A percentile compares a stretch with the other conserved stretches of the same genome.
phyloP scores from a whole-genome alignment of 164 flowering plant genomes.

The Euptelea pleiosperma region DNA sequence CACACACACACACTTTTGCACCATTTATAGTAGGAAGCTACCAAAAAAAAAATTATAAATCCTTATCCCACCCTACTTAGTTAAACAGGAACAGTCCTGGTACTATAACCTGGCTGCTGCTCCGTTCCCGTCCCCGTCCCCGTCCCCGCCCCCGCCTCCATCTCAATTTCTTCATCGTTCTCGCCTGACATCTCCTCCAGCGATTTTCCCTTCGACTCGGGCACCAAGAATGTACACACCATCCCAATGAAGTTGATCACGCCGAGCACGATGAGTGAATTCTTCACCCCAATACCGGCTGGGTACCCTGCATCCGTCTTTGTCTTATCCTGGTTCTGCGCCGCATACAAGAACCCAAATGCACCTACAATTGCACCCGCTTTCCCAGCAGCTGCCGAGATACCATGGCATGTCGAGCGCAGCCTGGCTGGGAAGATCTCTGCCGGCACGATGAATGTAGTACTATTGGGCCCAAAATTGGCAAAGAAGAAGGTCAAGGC shows the following conservation, averaged over 20 bases:
- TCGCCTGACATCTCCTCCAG: conserved; percentile 42
- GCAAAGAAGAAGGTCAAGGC: conserved; percentile 40
- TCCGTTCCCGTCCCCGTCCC: too few relatives aligned
- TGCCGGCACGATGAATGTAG: conserved; percentile 42
- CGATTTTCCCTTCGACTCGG: conserved; percentile 42
- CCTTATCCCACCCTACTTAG: too few relatives aligned
- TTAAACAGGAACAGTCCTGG: neutral
- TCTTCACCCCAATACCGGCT: conserved; percentile 39
- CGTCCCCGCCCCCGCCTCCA: neutral
- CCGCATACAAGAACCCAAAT: conserved; percentile 36
- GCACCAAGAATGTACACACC: conserved; percentile 36
- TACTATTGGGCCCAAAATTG: conserved; percentile 42
- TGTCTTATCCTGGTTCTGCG: conserved; percentile 17
- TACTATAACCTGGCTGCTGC: too few relatives aligned
- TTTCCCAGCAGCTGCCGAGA: conserved; percentile 41
- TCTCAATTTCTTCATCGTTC: conserved; percentile 6
- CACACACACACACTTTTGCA: too few relatives aligned
- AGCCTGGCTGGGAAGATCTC: conserved; percentile 46
- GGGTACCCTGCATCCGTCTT: conserved; percentile 38
- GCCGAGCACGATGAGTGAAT: conserved; percentile 36
- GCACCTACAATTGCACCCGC: conserved; percentile 46
- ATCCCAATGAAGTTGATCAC: conserved; percentile 26
- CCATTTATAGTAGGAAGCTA: too few relatives aligned
- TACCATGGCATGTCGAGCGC: conserved; percentile 44
- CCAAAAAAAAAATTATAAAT: too few relatives aligned